phyloP scores from a whole-genome alignment of 768 basidiomycete genomes.

The Mycena filopes region DNA sequence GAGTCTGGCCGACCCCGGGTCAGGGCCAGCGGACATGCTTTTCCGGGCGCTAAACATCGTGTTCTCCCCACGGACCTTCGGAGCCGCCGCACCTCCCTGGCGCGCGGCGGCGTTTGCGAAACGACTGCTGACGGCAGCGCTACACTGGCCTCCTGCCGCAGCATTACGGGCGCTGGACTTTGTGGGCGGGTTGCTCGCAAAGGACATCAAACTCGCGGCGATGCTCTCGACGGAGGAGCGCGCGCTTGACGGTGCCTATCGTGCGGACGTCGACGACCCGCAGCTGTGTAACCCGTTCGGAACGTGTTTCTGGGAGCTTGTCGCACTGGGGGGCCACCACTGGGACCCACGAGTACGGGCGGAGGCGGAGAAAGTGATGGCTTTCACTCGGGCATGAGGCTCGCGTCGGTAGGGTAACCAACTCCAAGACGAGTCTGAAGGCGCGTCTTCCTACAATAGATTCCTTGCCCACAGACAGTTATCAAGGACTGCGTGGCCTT shows the following conservation, averaged over 20 bases:
- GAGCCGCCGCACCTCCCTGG: conserved; percentile 67
- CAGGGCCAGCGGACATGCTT: conserved; percentile 67
- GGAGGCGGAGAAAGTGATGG: conserved; percentile 69
- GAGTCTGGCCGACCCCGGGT: conserved; percentile 73
- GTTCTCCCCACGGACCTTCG: conserved; percentile 78
- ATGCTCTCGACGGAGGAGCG: conserved; percentile 90
- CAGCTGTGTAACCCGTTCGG: conserved; percentile 85
- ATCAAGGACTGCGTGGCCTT: too few relatives aligned
- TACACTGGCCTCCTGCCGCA: conserved; percentile 81
- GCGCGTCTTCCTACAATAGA: background rate
- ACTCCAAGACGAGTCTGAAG: background rate
- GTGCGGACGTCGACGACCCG: conserved; percentile 89
- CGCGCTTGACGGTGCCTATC: conserved; percentile 84
- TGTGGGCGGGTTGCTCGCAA: conserved; percentile 74
- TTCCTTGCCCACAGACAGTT: too few relatives aligned
- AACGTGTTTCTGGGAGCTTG: conserved; percentile 88
- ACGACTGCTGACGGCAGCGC: conserved; percentile 82
- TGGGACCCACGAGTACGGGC: conserved; percentile 75
- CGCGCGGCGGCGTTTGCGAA: conserved; percentile 94
- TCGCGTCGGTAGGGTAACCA: conserved; percentile 6
- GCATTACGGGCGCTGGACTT: conserved; percentile 80
- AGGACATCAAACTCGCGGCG: conserved; percentile 84
- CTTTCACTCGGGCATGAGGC: conserved; percentile 50
- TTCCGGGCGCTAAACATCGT: conserved; percentile 87
- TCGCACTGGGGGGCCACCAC: conserved; percentile 68